phyloP scores from a whole-genome alignment of 345 rosid genomes.

The Eutrema heterophyllum region DNA sequence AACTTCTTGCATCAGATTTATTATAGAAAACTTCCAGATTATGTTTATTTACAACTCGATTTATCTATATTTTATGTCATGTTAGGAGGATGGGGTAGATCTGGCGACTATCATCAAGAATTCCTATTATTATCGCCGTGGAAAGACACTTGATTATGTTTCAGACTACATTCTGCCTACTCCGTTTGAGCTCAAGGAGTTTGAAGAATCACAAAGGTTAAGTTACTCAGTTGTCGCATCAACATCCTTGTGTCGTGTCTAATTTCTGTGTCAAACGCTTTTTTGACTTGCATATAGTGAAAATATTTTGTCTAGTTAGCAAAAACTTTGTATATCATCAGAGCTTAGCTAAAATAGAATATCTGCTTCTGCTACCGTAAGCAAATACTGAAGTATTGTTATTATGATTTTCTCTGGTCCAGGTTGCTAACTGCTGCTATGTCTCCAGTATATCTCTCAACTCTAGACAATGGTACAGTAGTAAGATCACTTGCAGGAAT shows the following conservation, averaged over 20 bases:
- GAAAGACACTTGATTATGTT: conserved; percentile 31
- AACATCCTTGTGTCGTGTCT: not conserved
- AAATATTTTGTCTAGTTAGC: not conserved
- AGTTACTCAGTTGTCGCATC: not conserved
- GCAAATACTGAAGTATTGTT: not conserved
- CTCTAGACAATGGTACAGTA: conserved; percentile 59
- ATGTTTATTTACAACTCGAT: not conserved
- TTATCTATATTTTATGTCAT: not conserved
- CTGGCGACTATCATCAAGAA: conserved; percentile 41
- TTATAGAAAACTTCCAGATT: not conserved
- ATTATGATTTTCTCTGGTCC: not conserved
- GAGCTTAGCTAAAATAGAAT: not conserved
- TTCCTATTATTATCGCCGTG: conserved; percentile 49
- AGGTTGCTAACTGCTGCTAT: conserved; percentile 37
- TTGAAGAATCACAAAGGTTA: conserved; percentile 35
- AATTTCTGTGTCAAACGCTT: too few species aligned
- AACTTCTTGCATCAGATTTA: not conserved
- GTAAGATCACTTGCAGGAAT: conserved; percentile 75
- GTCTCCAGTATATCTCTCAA: conserved; percentile 57
- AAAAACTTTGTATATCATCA: not conserved
- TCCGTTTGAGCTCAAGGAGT: conserved; percentile 41
- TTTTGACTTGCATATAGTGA: not conserved
- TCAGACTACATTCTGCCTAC: conserved; percentile 55
- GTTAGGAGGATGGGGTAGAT: conserved; percentile 58
- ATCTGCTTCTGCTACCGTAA: not conserved